Conservation (phyloP, 371 early-diverging fungal genomes). For the Mucor indicus region DNA sequence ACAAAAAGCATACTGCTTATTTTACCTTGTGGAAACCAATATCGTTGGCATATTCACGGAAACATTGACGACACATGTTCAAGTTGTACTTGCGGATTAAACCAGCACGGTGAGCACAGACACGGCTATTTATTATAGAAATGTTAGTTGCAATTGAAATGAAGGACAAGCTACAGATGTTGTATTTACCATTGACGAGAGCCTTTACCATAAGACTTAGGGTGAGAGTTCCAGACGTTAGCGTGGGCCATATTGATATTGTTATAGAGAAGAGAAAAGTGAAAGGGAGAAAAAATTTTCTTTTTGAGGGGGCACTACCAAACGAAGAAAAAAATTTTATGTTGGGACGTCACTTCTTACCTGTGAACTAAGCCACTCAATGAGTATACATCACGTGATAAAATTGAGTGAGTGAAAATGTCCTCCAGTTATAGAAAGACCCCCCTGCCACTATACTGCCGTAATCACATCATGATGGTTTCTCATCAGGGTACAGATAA, state of each 20-base stretch:
- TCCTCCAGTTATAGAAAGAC: too few species aligned
- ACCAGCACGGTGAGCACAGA: constrained; percentile 98
- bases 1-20: constrained; percentile 1
- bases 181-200: constrained; percentile 89
- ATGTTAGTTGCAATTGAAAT: background rate
- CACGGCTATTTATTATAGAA: constrained; percentile 67
- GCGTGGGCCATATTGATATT: constrained; percentile 81
- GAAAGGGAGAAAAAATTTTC: constrained; percentile 19
- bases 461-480: too few species aligned
- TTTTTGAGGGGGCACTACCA: too few species aligned
- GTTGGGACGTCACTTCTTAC: too few species aligned
- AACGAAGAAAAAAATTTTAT: too few species aligned
- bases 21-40: constrained; percentile 76
- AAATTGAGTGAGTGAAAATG: too few species aligned
- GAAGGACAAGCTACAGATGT: background rate
- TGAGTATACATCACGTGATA: too few species aligned
- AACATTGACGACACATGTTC: constrained; percentile 99
- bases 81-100: constrained; percentile 99
- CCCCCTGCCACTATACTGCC: too few species aligned
- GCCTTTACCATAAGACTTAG: constrained; percentile 96
- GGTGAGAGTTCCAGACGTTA: constrained; percentile 95
- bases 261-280: constrained; percentile 15
- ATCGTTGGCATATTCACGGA: constrained; percentile 98
- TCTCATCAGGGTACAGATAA: too few species aligned
- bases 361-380: too few species aligned